These are phyloP conservation scores for Flaveria brownii DNA, from an alignment of 129 eudicot genomes.

Conservation along the genomic window DNA sequence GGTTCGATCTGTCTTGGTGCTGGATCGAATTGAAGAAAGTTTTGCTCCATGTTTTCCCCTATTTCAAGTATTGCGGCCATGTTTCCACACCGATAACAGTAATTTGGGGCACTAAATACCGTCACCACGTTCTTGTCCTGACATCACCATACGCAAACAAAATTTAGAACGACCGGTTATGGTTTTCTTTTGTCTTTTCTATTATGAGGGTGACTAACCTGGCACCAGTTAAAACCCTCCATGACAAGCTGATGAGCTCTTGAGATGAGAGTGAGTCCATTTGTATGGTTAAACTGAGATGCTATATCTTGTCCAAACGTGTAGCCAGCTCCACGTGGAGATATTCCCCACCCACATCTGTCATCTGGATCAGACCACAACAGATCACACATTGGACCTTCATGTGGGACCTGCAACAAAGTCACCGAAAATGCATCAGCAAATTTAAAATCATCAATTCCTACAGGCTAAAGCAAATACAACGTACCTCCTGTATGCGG, in stretches of 20 bases:
- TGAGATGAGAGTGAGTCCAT: constrained; percentile 77
- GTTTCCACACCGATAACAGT: constrained; percentile 84
- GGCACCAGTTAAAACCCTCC: constrained; percentile 94
- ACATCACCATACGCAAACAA: background rate
- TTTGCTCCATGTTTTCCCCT: constrained; percentile 95
- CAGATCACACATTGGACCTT: constrained; percentile 95
- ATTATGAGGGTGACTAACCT: constrained; percentile 47
- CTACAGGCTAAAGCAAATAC: background rate
- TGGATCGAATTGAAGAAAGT: constrained; percentile 92
- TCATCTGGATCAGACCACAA: constrained; percentile 96
- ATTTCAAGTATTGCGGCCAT: constrained; percentile 91
- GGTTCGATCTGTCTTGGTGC: constrained; percentile 97
- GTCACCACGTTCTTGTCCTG: constrained; percentile 95
- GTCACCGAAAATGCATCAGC: background rate
- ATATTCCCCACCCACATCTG: constrained; percentile 93
- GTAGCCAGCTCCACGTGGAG: constrained; percentile 92
- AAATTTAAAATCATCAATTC: background rate
- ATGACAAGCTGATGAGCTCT: constrained; percentile 93
- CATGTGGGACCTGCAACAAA: constrained; percentile 69
- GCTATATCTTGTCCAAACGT: constrained; percentile 94
- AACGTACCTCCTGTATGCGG: constrained; percentile 79
- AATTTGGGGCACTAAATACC: constrained; percentile 88
- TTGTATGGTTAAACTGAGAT: constrained; percentile 80
- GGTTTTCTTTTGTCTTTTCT: too few relatives aligned
- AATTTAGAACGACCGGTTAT: background rate